Percentiles rank a stretch among this genome's conserved stretches.
These are phyloP conservation scores for Fonsecaea pedrosoi DNA, from an alignment of 2,329 filamentous ascomycete genomes.

Conservation along the genomic window DNA sequence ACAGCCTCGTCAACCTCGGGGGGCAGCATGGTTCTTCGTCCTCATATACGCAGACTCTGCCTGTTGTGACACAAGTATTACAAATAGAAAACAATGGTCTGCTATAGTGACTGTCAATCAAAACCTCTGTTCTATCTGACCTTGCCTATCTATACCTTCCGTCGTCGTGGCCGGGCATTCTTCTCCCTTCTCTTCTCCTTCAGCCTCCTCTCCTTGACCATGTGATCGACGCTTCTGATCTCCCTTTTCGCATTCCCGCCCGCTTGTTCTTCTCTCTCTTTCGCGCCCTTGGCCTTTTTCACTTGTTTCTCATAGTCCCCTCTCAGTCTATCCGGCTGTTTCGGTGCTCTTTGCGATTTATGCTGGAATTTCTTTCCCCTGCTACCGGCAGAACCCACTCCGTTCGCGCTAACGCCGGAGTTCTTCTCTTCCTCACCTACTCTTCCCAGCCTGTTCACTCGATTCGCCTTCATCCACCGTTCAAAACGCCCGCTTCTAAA, in stretches of 20 bases:
- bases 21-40: not conserved
- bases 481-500: conserved; percentile 96
- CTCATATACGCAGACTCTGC: too few relatives aligned
- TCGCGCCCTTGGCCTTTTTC: conserved; percentile 85
- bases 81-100: not conserved
- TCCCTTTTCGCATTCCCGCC: conserved; percentile 35
- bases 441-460: conserved; percentile 76
- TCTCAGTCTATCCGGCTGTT: conserved; percentile 88
- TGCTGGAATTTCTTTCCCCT: conserved; percentile 76
- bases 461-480: conserved; percentile 85
- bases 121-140: not conserved
- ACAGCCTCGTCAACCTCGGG: not conserved
- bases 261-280: conserved; percentile 63
- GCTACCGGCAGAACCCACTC: not conserved
- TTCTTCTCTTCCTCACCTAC: conserved; percentile 79
- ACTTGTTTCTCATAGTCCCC: conserved; percentile 91
- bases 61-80: not conserved
- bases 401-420: conserved; percentile 41
- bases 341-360: conserved; percentile 84
- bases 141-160: conserved; percentile 15
- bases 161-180: conserved; percentile 74
- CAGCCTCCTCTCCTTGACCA: conserved; percentile 79
- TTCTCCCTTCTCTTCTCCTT: conserved; percentile 81
- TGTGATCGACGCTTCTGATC: conserved; percentile 76
- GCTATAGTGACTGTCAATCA: not conserved